Base-by-base conservation (phyloP, 2,329 filamentous ascomycete genomes). In the Alternaria brassicicola region DNA sequence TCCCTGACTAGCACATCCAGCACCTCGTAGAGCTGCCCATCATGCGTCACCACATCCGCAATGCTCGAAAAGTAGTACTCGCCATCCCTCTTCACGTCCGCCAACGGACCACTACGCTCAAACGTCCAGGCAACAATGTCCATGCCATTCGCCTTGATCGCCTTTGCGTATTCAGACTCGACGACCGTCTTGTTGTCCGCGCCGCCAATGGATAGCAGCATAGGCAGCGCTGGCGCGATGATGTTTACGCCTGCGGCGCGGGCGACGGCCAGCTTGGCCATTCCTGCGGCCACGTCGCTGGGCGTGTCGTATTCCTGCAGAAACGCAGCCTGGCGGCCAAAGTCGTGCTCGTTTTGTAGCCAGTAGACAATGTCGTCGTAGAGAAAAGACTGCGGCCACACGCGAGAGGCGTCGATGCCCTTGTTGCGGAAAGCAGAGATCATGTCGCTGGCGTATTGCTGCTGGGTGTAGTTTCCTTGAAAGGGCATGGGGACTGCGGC, bases 91-190 rank as follows among this genome's bases (percentile, higher is more conserved):
- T 64, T 64, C 5, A 82, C 81, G 9, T 82, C 79, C 4, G 79
- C 79, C 36, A 89, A 74, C 25, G 85, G 86, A 0, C 84, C 85
- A 0, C 84, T 87, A 30, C 88, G 82, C 75, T 91, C 88, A 26
- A 88, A 80, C 5, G 83, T 86, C 88, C 88, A 90, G 1, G 86
- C 83, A 50, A 90, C 83, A 61, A 90, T 85, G 47, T 86, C 81
- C 33, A 90, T 78, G 1, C 86, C 87, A 19, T 86, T 81, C 57
- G 82, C 77, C 66, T 84, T 86, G 30, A 87, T 87, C 46, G 80
- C 79, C 33, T 72, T 78, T n/a, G 88, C 87, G 65, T 90, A 91
- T 15, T 73, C 76, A 51, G 84, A 88, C 6, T 87, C 84, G 2
- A 88, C 80, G 26, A 89, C 85, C 2, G 63, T 67, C 56, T 81